Base-by-base conservation (phyloP, 2,329 filamentous ascomycete species). In the Phoma herbarum region DNA sequence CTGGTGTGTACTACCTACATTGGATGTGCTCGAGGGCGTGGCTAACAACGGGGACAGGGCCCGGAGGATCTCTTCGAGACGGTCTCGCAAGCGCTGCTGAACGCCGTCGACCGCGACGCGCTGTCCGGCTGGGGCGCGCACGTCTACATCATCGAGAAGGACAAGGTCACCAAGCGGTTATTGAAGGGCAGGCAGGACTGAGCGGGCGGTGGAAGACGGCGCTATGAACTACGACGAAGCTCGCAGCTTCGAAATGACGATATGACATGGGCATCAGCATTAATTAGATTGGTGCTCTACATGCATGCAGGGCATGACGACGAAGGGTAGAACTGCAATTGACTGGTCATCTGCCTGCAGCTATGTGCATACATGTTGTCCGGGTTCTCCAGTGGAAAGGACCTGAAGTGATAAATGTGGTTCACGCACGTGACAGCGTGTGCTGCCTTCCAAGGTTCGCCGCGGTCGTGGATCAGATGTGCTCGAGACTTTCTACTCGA, bases 131-230 rank as follows among this genome's bases (percentile, higher is more conserved):
- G 95, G 95, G 95, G 95, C 77, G 95, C 95, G 37, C 93, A 99
- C 77, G 95, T 99, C 70, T 99, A 98, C 83, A 96, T 99, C 76
- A 96, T 99, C 79, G 95, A 98, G 85, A 99, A 99, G 87, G 93
- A 97, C 83, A 98, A 98, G 90, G 92, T 99, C 64, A 98, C 95
- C 75, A 97, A 98, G 90, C 87, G 95, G 79, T 88, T 99, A 88
- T 84, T 99, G 79, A 98, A 98, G 88, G 93, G 93, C 77, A 88
- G 93, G 84, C 94, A 98, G 83, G 94, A 98, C 60, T 84, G 80
- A 77, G 69, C 50, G 54, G 62, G 54, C 22, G 20, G 53, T 61
- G 61, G 53, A 49, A 49, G 48, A 53, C 58, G 48, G 52, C 54
- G 45, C 59, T 58, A 67, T 51, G 60, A 63, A 65, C 46, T 37